Base-by-base conservation (phyloP, 495 filamentous ascomycete genomes). In the Durotheca rogersii region DNA sequence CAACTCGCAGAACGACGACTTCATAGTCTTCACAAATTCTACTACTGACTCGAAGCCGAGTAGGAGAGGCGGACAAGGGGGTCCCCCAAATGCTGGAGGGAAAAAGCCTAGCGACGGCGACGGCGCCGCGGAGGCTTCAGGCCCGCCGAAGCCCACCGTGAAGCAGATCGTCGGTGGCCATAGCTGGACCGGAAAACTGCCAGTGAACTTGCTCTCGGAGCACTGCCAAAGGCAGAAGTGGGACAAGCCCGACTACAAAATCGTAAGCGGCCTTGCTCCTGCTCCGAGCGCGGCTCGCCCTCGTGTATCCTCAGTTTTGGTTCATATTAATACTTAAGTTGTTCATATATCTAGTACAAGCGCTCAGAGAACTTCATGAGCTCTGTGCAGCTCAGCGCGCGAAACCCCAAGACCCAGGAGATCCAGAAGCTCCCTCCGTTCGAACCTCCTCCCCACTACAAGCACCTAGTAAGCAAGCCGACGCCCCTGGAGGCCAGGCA, bases 151-250 rank as follows among this genome's bases (percentile, higher is more conserved):
- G 58, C 88, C 89, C 29, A 83, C 88, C 21, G 84, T 89, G 43
- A 87, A 90, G 69, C 84, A 88, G 55, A 72, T 98, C 47, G 95
- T 98, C 67, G 94, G 89, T 39, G 93, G 93, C 39, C 81, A 88
- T 56, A 96, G 90, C 64, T 98, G 94, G 94, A 98, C 93, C 0
- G 93, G 93, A 27, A 98, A 98, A 66, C 71, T 98, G 29, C 93
- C 93, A 2, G 87, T 95, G 41, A 93, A 91, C 63, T 76, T 98
- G 64, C 82, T 98, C 45, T 85, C 86, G 12, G 93, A 98, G 76
- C 89, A 95, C 72, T 94, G 88, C 61, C 89, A 95, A 67, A 91
- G 90, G 71, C 87, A 92, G 69, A 89, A 88, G 62, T 98, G 93
- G 93, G 85, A 87, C 53, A 93, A 85, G 61, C 93, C 92, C 1